Evolutionary conservation across 208 protist genomes (phyloP), one percentile per base, ranked within the genome.

Genomic region (Trypanosoma boissoni): DNA sequence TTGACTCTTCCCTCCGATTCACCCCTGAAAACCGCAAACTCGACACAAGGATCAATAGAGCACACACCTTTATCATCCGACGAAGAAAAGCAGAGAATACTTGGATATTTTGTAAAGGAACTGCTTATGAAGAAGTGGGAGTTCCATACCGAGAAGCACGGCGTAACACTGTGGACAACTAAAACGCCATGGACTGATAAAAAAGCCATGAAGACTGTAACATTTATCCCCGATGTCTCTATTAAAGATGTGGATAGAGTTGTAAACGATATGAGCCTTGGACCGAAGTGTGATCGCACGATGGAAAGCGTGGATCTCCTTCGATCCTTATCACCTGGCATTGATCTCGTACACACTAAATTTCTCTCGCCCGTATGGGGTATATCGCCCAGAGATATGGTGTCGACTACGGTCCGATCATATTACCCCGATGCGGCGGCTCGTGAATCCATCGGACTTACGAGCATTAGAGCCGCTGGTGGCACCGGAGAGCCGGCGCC

Each of bases 341-440:
- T 68, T n/a, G 20, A 39, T 20, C 14, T 80, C 5, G 34, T 54
- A 10, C 54, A 67, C 44, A 72, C 68, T 39, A 64, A 64, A 20
- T 71, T 66, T 52, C 48, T 20, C 23, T 56, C 58, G 12, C 58
- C 56, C 4, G 46, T 48, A 21, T 67, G 36, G 48, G 70, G 70
- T 7, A 26, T 76, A 3, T 52, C 51, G 10, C 48, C 60, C 34
- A 53, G 75, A 18, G 75, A 81, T 44, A 65, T 68, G 28, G 61
- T 83, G 16, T 46, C 53, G 18, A 39, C 64, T 27, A 60, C 48
- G 16, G 45, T 45, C 23, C 29, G 26, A 0, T 57, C 64, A 0
- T 75, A 70, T 50, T 83, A 76, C 62, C 65, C 69, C 27, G 64
- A 37, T 27, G 52, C 64, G 9, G 51, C 26, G 21, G 31, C 64